Evolutionary conservation across 768 basidiomycete species (phyloP).

Genomic region (Ephemerocybe angulata): DNA sequence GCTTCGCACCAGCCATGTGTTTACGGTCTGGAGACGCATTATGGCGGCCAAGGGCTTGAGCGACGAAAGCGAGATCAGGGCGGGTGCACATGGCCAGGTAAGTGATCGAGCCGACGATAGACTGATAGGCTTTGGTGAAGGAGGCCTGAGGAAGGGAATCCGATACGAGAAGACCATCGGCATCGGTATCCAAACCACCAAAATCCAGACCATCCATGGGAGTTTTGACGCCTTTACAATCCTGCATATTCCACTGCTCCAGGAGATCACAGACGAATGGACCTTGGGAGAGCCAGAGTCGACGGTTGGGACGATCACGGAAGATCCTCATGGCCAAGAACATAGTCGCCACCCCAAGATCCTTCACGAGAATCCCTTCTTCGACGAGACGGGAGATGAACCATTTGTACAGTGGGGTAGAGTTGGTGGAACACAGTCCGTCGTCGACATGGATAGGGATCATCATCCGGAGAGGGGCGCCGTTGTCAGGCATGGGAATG

Average conservation of each 20-base stretch:
- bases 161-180: too few relatives aligned
- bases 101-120: conserved; percentile 18
- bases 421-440: conserved; percentile 4
- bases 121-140: conserved; percentile 1
- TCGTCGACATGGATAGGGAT: conserved; percentile 12
- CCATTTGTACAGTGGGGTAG: conserved; percentile 4
- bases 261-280: conserved; percentile 12
- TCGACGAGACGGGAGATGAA: not conserved
- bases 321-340: conserved; percentile 22
- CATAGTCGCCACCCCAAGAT: conserved; percentile 7
- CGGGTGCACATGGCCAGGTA: conserved; percentile 25
- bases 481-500: conserved; percentile 10
- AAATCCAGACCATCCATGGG: conserved; percentile 15
- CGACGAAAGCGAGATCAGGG: conserved; percentile 31
- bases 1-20: conserved; percentile 27
- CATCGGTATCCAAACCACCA: too few relatives aligned
- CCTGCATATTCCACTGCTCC: conserved; percentile 7
- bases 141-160: too few relatives aligned
- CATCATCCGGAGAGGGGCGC: not conserved
- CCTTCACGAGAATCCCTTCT: conserved; percentile 3
- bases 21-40: conserved; percentile 15
- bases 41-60: too few relatives aligned
- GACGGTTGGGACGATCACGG: conserved; percentile 4
- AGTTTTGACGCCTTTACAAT: conserved; percentile 1
- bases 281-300: conserved; percentile 14